These are phyloP conservation scores for Aspergillus sclerotialis DNA, from an alignment of 2,329 filamentous ascomycete species.

Conservation along the genomic window DNA sequence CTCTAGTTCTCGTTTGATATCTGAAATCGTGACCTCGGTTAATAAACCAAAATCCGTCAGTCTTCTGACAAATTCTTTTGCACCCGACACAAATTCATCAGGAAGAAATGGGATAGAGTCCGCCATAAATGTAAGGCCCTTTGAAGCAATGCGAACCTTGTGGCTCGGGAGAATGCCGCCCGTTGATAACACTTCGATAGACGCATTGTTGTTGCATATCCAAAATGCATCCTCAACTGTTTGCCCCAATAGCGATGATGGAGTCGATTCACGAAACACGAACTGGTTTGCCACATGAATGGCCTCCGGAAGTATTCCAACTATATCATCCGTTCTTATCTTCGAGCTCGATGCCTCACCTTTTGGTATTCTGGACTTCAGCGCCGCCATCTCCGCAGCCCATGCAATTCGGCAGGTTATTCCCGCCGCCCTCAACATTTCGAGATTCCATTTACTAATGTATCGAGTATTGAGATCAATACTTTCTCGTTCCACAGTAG, in stretches of 20 bases:
- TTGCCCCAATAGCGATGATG: slow-evolving; percentile 72
- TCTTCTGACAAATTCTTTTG: slow-evolving; percentile 68
- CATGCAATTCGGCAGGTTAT: slow-evolving; percentile 87
- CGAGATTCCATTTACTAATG: slow-evolving; percentile 91
- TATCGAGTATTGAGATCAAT: slow-evolving; percentile 95
- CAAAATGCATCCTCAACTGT: slow-evolving; percentile 94
- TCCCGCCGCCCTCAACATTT: slow-evolving; percentile 84
- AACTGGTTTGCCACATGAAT: slow-evolving; percentile 81
- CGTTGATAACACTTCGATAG: slow-evolving; percentile 82
- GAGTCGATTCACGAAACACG: slow-evolving; percentile 82
- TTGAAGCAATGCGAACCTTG: slow-evolving; percentile 69
- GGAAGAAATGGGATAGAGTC: slow-evolving; percentile 83
- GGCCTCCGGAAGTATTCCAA: slow-evolving; percentile 66
- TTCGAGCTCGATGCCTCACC: slow-evolving; percentile 36
- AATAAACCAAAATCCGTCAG: slow-evolving; percentile 79
- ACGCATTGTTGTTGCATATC: slow-evolving; percentile 76
- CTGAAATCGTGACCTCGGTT: slow-evolving; percentile 76
- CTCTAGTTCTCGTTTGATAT: slow-evolving; percentile 78
- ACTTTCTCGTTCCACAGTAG: slow-evolving; percentile 92
- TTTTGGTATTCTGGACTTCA: slow-evolving; percentile 54
- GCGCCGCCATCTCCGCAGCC: slow-evolving; percentile 73
- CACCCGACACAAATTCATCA: slow-evolving; percentile 61
- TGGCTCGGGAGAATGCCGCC: slow-evolving; percentile 79
- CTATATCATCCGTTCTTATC: slow-evolving; percentile 57
- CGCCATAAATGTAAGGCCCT: slow-evolving; percentile 69